These are phyloP conservation scores for Helianthus annuus DNA, from an alignment of 129 eudicot species.

Conservation along the genomic window DNA sequence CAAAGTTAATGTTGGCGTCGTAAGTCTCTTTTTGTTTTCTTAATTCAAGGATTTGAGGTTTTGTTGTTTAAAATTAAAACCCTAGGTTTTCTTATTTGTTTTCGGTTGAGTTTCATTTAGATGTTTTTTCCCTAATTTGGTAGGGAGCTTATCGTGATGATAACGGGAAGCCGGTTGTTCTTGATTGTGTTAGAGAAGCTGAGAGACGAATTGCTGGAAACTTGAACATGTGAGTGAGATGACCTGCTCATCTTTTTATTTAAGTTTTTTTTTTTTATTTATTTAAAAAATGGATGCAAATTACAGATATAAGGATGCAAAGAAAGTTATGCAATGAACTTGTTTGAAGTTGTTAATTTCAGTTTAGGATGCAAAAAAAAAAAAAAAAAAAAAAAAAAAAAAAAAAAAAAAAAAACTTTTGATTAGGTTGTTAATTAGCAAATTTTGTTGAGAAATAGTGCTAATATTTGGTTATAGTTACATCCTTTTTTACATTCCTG, in stretches of 20 bases:
- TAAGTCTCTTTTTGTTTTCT: conserved; percentile 31
- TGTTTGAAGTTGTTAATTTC: conserved; percentile 8
- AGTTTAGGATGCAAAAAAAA: neutral
- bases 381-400: too few species aligned
- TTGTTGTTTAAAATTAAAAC: neutral
- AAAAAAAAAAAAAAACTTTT: too few species aligned
- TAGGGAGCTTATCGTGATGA: conserved; percentile 98
- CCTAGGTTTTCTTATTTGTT: neutral
- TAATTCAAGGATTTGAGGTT: neutral
- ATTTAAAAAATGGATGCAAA: neutral
- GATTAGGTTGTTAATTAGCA: too few species aligned
- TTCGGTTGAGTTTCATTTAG: neutral
- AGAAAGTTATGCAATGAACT: conserved; percentile 12
- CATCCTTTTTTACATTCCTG: too few species aligned
- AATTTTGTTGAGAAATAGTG: conserved; percentile 18
- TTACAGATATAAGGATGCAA: conserved; percentile 1
- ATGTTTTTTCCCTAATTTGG: neutral
- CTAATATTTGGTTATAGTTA: conserved; percentile 3
- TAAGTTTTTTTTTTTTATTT: neutral
- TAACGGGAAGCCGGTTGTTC: conserved; percentile 95
- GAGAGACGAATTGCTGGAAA: conserved; percentile 83
- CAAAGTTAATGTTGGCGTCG: conserved; percentile 84
- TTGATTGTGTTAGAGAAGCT: conserved; percentile 94
- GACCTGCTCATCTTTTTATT: neutral
- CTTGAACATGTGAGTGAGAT: conserved; percentile 57